phyloP scores from a whole-genome alignment of 192 early-diverging fungal species.

The Cetraspora pellucida region DNA sequence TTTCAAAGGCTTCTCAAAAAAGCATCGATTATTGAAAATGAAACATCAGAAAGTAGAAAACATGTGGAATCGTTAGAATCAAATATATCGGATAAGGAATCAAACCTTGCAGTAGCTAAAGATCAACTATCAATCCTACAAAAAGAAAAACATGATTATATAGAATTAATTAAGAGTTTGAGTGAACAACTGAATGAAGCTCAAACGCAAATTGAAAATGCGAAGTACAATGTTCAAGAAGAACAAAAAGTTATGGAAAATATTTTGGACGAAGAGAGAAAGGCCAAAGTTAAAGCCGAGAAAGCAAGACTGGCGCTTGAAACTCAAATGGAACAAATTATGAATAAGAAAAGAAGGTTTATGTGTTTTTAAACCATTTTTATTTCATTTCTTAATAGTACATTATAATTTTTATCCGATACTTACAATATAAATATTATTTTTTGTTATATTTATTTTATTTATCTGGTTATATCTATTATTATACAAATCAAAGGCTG shows the following conservation, averaged over 20 bases:
- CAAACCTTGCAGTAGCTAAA: conserved; percentile 39
- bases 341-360: conserved; percentile 58
- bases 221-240: conserved; percentile 33
- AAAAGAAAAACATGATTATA: conserved; percentile 42
- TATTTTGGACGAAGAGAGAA: conserved; percentile 46
- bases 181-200: conserved; percentile 42
- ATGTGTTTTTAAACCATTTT: conserved; percentile 51
- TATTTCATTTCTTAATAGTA: no score
- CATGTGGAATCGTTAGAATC: conserved; percentile 42
- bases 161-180: conserved; percentile 42
- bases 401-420: no score
- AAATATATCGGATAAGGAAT: conserved; percentile 47
- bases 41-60: conserved; percentile 40
- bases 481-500: no score
- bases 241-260: conserved; percentile 44
- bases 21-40: conserved; percentile 40
- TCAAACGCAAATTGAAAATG: conserved; percentile 34
- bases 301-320: conserved; percentile 52
- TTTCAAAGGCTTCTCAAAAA: conserved; percentile 39
- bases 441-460: no score
- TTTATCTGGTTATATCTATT: no score
- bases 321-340: conserved; percentile 56
- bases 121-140: conserved; percentile 41
- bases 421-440: no score
- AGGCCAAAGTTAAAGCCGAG: conserved; percentile 54